phyloP scores from a whole-genome alignment of 75 land plant genomes.

The Picea glauca region DNA sequence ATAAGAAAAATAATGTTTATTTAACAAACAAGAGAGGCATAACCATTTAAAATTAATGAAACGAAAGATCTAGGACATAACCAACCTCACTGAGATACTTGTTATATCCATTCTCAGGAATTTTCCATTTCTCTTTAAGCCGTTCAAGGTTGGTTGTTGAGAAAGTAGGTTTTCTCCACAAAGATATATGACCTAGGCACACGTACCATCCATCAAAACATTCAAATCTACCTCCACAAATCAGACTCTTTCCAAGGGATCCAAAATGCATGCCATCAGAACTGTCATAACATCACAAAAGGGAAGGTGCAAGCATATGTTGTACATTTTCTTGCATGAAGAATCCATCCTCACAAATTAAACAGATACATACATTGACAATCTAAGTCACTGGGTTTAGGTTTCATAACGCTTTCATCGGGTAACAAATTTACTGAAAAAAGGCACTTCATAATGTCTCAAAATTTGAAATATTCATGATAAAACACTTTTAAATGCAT shows the following conservation, averaged over 20 bases:
- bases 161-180: conserved; percentile 90
- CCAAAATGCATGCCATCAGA: conserved; percentile 99
- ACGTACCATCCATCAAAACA: conserved; percentile 71
- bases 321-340: neutral
- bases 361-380: no score
- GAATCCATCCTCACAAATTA: no score
- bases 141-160: conserved; percentile 63
- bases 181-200: conserved; percentile 78
- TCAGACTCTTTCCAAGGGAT: conserved; percentile 61
- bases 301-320: neutral
- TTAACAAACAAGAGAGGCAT: neutral
- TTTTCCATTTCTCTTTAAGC: conserved; percentile 81
- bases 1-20: neutral
- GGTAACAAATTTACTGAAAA: no score
- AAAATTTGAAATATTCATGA: no score
- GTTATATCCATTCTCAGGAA: conserved; percentile 63
- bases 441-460: no score
- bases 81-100: conserved; percentile 65
- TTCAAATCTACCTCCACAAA: conserved; percentile 62
- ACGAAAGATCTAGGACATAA: neutral
- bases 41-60: neutral
- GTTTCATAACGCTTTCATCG: no score
- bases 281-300: conserved; percentile 28
- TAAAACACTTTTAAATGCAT: no score
- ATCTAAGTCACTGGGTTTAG: no score